Evolutionary conservation across 2,329 filamentous ascomycete genomes (phyloP).

Genomic region (Rutstroemia sydowiana): DNA sequence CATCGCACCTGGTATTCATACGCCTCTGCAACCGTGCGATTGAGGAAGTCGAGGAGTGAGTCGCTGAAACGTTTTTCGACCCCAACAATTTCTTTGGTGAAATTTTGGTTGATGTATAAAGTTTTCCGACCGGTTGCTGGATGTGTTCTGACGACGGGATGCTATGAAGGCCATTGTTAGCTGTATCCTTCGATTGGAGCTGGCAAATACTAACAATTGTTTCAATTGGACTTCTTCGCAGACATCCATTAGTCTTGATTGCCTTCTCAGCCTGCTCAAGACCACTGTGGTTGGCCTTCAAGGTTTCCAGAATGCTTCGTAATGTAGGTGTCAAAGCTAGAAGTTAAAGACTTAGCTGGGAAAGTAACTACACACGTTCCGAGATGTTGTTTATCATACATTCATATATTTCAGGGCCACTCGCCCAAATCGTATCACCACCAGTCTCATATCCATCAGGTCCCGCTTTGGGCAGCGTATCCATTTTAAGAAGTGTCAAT

Average conservation of each 20-base stretch:
- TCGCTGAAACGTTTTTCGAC: slow-evolving; percentile 24
- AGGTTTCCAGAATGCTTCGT: background rate
- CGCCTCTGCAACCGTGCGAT: slow-evolving; percentile 19
- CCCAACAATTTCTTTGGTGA: slow-evolving; percentile 21
- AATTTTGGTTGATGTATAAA: slow-evolving; percentile 22
- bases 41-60: slow-evolving; percentile 20
- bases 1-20: slow-evolving; percentile 26
- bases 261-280: slow-evolving; percentile 1
- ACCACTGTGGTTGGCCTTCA: slow-evolving; percentile 4
- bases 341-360: slow-evolving; percentile 36
- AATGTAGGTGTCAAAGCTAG: slow-evolving; percentile 3
- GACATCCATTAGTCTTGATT: slow-evolving; percentile 6
- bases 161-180: slow-evolving; percentile 13
- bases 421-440: slow-evolving; percentile 59
- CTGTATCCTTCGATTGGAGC: background rate
- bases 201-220: slow-evolving; percentile 9
- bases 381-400: slow-evolving; percentile 35
- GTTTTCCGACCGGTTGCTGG: slow-evolving; percentile 25
- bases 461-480: slow-evolving; percentile 57
- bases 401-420: slow-evolving; percentile 40
- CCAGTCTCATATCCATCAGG: slow-evolving; percentile 8
- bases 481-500: slow-evolving; percentile 42
- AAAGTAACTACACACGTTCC: slow-evolving; percentile 38
- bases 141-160: slow-evolving; percentile 27
- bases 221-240: slow-evolving; percentile 25